Base-by-base conservation (phyloP, 129 eudicot genomes). In the Flaveria bidentis region DNA sequence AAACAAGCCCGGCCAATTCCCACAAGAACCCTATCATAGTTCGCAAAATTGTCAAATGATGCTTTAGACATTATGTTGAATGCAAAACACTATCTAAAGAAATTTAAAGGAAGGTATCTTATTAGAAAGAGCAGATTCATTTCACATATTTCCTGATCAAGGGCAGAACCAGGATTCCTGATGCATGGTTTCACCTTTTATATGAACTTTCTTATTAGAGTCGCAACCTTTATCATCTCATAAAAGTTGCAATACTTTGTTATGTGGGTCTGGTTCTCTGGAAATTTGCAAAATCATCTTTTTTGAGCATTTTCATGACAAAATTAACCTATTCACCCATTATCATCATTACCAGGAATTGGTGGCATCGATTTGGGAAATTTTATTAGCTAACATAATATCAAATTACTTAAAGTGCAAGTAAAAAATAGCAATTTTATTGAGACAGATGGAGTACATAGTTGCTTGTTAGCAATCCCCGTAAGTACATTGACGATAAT, bases 1-100 rank as follows among this genome's bases (percentile, higher is more conserved):
- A 87, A 94, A 85, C 98, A 94, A 73, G 98, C 98, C 68, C 98
- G 90, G 14, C 98, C 98, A 84, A 93, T 89, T 76, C 98, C 98
- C 83, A 94, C 97, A 26, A 94, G 97, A 74, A 94, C 98, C 91
- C 98, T 93, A 81, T 28, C 26, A 74, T 50, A 65, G 73, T 51
- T 51, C 52, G 82, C 42, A 64, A 78, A 36, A 51, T 47, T 71
- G n/a, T 58, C 73, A 67, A 78, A 69, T 41, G 60, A 69, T 73
- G 60, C 44, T 71, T 16, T 69, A 71, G 49, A 74, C 49, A 57
- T 68, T 60, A 83, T 61, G 76, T 72, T 65, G 53, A 66, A 63
- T 51, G 58, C 53, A 70, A 23, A 64, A 77, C 36, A 36, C 67
- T 62, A 50, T 18, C 36, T 49, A 50, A 49, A 76, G 52, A 76